Evolutionary conservation across 2,329 filamentous ascomycete species (phyloP).

Genomic region (Chrysosporium queenslandicum): DNA sequence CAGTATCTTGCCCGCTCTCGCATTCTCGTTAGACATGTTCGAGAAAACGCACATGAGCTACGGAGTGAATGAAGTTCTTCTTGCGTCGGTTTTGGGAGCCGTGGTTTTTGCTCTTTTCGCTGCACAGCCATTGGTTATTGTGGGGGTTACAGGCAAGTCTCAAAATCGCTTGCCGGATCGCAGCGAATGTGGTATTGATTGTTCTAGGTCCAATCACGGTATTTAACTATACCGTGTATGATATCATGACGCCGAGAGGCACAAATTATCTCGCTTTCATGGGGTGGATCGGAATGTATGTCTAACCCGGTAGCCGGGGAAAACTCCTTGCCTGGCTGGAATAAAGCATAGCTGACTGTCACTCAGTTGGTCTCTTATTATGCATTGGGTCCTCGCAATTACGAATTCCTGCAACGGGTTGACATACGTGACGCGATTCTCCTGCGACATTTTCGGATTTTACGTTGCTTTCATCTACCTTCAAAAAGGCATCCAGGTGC

Average conservation of each 20-base stretch:
- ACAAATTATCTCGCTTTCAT: constrained; percentile 82
- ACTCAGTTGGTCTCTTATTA: constrained; percentile 63
- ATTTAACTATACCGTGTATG: constrained; percentile 89
- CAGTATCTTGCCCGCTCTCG: constrained; percentile 76
- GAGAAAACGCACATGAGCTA: constrained; percentile 75
- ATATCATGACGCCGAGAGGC: constrained; percentile 68
- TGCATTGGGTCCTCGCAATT: constrained; percentile 74
- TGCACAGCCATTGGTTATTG: constrained; percentile 79
- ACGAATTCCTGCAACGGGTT: constrained; percentile 81
- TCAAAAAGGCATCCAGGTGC: constrained; percentile 80
- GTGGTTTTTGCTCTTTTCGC: constrained; percentile 72
- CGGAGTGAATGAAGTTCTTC: constrained; percentile 83
- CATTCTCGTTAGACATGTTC: constrained; percentile 90
- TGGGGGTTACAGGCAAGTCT: constrained; percentile 64
- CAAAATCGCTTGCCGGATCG: constrained; percentile 37
- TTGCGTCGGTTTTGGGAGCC: constrained; percentile 71
- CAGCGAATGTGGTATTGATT: constrained; percentile 44
- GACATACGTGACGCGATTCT: constrained; percentile 83
- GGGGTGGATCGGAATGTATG: constrained; percentile 75
- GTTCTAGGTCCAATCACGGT: constrained; percentile 69
- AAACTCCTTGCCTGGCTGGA: background rate
- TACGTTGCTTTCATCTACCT: constrained; percentile 89
- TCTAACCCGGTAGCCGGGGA: background rate
- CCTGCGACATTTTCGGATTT: constrained; percentile 88
- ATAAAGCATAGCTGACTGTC: background rate